Evolutionary conservation across 2,329 filamentous ascomycete species (phyloP), one percentile per base, ranked within the genome.

Genomic region (Gaeumannomyces sp.): DNA sequence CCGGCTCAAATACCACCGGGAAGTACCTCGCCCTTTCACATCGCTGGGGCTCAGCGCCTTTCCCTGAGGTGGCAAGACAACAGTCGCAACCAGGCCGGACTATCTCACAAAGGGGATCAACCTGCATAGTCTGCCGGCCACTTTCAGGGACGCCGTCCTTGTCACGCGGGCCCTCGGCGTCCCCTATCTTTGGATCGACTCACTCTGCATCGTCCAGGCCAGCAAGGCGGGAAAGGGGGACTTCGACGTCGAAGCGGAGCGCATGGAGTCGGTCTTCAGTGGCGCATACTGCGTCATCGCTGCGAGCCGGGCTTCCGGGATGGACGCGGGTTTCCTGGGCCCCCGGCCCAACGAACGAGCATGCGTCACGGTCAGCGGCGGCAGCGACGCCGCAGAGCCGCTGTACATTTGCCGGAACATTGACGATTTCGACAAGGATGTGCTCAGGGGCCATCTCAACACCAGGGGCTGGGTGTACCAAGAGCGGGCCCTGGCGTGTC

Each of bases 391-490:
- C 0, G 13, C 16, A 10, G 45, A 50, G 45, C 45, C 45, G 3
- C 19, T 50, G 19, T 50, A 22, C 45, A 50, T 50, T 6, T 22
- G 45, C 45, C 22, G 10, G 7, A 50, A n/a, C 19, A n/a, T 50
- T 11, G 22, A 50, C 0, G 70, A 73, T 60, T 73, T 71, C 33
- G 38, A 69, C 1, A 10, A 61, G 0, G 66, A 79, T 14, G 76
- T 79, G 0, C 67, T 73, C 1, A 60, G 73, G 0, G 68, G 72
- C 0, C 19, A 66, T 1, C 67, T 80, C 3, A 77, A 72, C 63
- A 67, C 65, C 6, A 69, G 77, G 3, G 77, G 73, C 0, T 79
- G 77, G 78, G 77, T 78, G 0, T 59, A 78, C 5, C 77, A 79
- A 65, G 78, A 79, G 64, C 69, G 73, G n/a, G 73, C 71, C 0